phyloP scores from a whole-genome alignment of 768 basidiomycete species.

The Rhizopogon vinicolor region DNA sequence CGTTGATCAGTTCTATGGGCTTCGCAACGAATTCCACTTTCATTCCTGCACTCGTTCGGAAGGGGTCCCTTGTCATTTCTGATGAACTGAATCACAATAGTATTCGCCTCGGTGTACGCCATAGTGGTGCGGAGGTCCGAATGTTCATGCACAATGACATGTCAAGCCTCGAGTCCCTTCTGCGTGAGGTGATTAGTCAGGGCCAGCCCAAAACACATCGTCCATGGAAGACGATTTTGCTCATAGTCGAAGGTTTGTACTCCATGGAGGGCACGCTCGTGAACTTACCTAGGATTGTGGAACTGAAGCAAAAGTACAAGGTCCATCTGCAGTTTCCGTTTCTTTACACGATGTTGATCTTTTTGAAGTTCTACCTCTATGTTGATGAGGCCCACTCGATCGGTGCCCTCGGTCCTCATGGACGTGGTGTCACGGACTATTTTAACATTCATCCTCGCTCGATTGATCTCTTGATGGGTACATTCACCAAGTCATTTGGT shows the following conservation, averaged over 20 bases:
- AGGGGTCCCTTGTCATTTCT: conserved; percentile 92
- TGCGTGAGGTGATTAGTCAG: conserved; percentile 92
- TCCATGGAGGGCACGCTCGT: conserved; percentile 97
- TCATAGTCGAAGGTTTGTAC: conserved; percentile 94
- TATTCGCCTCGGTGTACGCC: conserved; percentile 87
- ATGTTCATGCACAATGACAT: conserved; percentile 99
- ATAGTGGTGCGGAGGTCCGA: conserved; percentile 84
- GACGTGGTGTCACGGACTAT: conserved; percentile 94
- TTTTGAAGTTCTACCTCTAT: conserved; percentile 88
- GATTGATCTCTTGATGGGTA: conserved; percentile 97
- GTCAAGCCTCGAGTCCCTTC: conserved; percentile 68
- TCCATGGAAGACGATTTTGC: conserved; percentile 98
- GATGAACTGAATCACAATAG: conserved; percentile 97
- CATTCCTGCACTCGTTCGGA: conserved; percentile 86
- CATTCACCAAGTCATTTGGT: conserved; percentile 94
- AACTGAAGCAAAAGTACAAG: conserved; percentile 94
- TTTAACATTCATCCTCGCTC: conserved; percentile 77
- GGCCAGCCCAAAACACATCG: conserved; percentile 96
- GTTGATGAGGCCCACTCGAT: conserved; percentile 98
- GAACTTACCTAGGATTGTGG: conserved; percentile 76
- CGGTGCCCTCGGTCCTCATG: conserved; percentile 90
- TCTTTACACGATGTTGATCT: conserved; percentile 28
- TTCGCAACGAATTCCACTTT: conserved; percentile 93
- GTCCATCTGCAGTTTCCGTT: conserved; percentile 34
- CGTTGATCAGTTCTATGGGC: conserved; percentile 90